phyloP scores from a whole-genome alignment of 208 protist genomes.

The Leishmania tarentolae region DNA sequence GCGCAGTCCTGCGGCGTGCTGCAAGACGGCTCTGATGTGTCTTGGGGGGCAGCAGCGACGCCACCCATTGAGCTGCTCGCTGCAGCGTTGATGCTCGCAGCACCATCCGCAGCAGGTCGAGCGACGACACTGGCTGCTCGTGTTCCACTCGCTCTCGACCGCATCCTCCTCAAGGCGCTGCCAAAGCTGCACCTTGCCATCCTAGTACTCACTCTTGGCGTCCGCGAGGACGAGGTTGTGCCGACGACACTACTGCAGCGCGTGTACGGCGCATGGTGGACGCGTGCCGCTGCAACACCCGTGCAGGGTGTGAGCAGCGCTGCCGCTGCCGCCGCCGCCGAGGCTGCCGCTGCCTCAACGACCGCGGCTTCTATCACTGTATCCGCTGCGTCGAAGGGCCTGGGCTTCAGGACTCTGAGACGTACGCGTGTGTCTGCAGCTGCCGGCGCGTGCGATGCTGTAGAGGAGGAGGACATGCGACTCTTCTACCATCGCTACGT shows the following conservation, averaged over 20 bases:
- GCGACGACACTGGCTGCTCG: constrained; percentile 8
- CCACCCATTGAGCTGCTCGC: constrained; percentile 12
- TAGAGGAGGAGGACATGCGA: neutral
- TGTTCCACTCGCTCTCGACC: constrained; percentile 21
- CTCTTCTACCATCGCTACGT: constrained; percentile 18
- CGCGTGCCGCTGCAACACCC: neutral
- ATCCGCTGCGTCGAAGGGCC: neutral
- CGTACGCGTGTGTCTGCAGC: neutral
- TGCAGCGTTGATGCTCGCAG: constrained; percentile 8
- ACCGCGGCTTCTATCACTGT: neutral
- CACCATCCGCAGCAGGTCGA: constrained; percentile 7
- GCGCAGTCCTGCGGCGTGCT: neutral
- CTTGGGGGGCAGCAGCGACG: neutral
- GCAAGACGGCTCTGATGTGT: neutral
- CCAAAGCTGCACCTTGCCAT: constrained; percentile 48
- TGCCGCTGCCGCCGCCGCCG: neutral
- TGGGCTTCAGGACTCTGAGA: neutral
- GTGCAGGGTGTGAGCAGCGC: neutral
- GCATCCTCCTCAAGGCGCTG: constrained; percentile 49
- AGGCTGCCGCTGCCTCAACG: neutral
- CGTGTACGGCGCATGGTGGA: constrained; percentile 14
- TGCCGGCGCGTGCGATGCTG: neutral
- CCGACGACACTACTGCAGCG: constrained; percentile 6
- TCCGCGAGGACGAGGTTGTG: constrained; percentile 26
- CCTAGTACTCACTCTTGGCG: constrained; percentile 45